Evolutionary conservation across 768 basidiomycete genomes (phyloP), one percentile per base, ranked within the genome.

Genomic region (Mycena indigotica): DNA sequence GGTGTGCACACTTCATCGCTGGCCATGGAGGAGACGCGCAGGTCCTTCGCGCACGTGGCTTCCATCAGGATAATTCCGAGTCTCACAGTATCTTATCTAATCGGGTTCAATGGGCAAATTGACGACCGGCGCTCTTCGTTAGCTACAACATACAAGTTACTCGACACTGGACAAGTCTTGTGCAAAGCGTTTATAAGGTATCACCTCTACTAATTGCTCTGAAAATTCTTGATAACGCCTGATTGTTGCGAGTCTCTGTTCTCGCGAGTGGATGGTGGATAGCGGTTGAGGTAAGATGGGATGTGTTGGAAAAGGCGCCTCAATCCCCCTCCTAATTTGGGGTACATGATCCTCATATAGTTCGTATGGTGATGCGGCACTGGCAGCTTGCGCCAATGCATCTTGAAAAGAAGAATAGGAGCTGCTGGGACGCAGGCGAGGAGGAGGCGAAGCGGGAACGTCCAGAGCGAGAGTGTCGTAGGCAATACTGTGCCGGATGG

Each of bases 151-250:
- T n/a, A n/a, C n/a, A n/a, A n/a, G n/a, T n/a, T n/a, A n/a, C n/a
- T n/a, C n/a, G n/a, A n/a, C n/a, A n/a, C n/a, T n/a, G n/a, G n/a
- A n/a, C n/a, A n/a, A n/a, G 32, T 35, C 32, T 17, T 17, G 32
- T 52, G 38, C 26, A 39, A 54, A 59, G 17, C 50, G 51, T 23
- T 61, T 57, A 54, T 61, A 54, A 30, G 60, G 55, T 41, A 49
- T 57, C 1, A 61, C 8, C 19, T 62, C 61, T 4, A 62, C 61
- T 48, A 62, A 23, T 39, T 58, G 57, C 51, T 58, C 61, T 23
- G 61, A 62, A 50, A 62, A 62, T 57, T 62, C 61, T 17, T 57
- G 50, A 53, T 62, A 62, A n/a, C 61, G 41, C 40, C 53, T 53
- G 21, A 62, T 62, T 16, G 61, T 62, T 48, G 61, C 61, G 48